phyloP scores from a whole-genome alignment of 2,329 filamentous ascomycete genomes.

The Talaromyces sp. region DNA sequence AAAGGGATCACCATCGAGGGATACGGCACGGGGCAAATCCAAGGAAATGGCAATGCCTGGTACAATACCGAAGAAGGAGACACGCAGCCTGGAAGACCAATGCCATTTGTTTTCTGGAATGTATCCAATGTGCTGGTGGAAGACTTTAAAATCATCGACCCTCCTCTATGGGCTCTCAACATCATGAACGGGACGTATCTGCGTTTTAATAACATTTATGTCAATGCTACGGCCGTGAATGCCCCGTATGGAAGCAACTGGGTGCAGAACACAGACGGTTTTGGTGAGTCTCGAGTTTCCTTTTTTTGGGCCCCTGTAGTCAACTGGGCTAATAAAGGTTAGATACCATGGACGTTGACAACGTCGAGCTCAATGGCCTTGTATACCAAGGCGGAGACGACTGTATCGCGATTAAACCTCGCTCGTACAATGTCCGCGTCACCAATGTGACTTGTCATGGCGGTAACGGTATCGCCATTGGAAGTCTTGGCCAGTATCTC shows the following conservation, averaged over 20 bases:
- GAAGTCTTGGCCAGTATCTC: constrained; percentile 52
- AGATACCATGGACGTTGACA: constrained; percentile 53
- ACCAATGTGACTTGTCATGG: constrained; percentile 53
- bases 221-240: constrained; percentile 48
- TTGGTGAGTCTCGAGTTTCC: constrained; percentile 26
- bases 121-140: constrained; percentile 51
- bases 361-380: constrained; percentile 49
- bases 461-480: constrained; percentile 51
- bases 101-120: constrained; percentile 58
- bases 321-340: neutral
- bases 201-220: constrained; percentile 47
- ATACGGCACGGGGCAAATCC: constrained; percentile 49
- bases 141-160: constrained; percentile 49
- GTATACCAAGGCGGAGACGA: constrained; percentile 55
- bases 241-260: constrained; percentile 51
- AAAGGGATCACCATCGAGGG: constrained; percentile 50
- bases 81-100: constrained; percentile 50
- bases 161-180: constrained; percentile 52
- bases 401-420: constrained; percentile 60
- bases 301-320: neutral
- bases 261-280: constrained; percentile 57
- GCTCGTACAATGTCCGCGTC: constrained; percentile 55
- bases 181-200: constrained; percentile 57
- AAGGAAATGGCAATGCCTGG: constrained; percentile 54
- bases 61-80: constrained; percentile 46